Evolutionary conservation across 495 filamentous ascomycete species (phyloP).

Genomic region (Penicillium paradoxum): DNA sequence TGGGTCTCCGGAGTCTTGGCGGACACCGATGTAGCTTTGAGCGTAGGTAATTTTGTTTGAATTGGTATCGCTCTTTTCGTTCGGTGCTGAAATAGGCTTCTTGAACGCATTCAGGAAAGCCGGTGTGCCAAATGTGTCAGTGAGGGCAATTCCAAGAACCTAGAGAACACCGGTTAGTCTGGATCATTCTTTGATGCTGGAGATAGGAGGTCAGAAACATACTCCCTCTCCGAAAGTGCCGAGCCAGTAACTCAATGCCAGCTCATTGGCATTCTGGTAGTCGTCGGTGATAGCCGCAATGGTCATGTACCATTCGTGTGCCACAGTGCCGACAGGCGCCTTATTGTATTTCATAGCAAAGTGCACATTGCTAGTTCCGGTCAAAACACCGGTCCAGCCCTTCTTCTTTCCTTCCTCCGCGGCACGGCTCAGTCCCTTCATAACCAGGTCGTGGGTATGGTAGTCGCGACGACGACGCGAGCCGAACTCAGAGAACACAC

Average conservation of each 20-base stretch:
- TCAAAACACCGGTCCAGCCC: conserved; percentile 64
- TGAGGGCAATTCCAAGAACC: conserved; percentile 85
- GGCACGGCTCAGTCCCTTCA: conserved; percentile 73
- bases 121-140: conserved; percentile 96
- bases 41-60: conserved; percentile 59
- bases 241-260: conserved; percentile 80
- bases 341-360: conserved; percentile 88
- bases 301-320: conserved; percentile 99
- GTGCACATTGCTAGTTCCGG: conserved; percentile 94
- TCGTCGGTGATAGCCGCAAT: conserved; percentile 86
- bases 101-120: conserved; percentile 82
- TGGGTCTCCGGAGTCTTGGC: conserved; percentile 94
- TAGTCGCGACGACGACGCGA: conserved; percentile 85
- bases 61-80: conserved; percentile 6
- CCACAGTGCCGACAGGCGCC: conserved; percentile 83
- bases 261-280: conserved; percentile 77
- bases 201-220: conserved; percentile 10
- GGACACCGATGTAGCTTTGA: conserved; percentile 77
- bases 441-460: conserved; percentile 87
- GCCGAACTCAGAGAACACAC: conserved; percentile 90
- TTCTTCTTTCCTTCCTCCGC: conserved; percentile 58
- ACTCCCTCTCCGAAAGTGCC: conserved; percentile 85
- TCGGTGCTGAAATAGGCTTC: conserved; percentile 44
- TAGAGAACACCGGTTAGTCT: conserved; percentile 18
- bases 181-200: neutral